phyloP scores from a whole-genome alignment of 164 flowering plant genomes.

The Kingdonia uniflora region DNA sequence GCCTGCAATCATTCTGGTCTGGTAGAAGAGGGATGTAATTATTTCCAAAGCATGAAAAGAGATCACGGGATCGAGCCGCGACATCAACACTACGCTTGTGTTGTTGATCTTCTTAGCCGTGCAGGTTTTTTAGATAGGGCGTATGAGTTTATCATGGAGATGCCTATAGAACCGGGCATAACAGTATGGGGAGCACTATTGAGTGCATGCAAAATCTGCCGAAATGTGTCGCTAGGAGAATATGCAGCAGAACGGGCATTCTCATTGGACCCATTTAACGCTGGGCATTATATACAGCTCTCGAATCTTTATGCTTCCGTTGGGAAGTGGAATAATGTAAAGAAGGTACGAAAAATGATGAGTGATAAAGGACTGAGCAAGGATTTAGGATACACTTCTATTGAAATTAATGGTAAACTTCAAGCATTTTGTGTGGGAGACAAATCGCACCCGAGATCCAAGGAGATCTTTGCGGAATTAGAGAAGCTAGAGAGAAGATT shows the following conservation, averaged over 20 bases:
- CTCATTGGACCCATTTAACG: constrained; percentile 22
- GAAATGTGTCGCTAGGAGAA: constrained; percentile 20
- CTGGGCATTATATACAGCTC: constrained; percentile 30
- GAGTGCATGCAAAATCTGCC: constrained; percentile 20
- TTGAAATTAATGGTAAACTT: constrained; percentile 23
- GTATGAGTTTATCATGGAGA: constrained; percentile 19
- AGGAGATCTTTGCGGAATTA: constrained; percentile 17
- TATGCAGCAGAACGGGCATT: constrained; percentile 21
- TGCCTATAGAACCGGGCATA: constrained; percentile 23
- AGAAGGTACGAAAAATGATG: constrained; percentile 20
- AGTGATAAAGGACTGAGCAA: constrained; percentile 22
- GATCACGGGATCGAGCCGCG: constrained; percentile 24
- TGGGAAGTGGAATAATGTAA: constrained; percentile 20
- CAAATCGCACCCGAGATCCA: constrained; percentile 25
- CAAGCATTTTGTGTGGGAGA: constrained; percentile 27
- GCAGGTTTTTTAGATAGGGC: constrained; percentile 25
- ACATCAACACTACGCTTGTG: constrained; percentile 29
- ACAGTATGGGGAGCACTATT: constrained; percentile 27
- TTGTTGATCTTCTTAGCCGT: constrained; percentile 26
- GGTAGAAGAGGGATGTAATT: constrained; percentile 23
- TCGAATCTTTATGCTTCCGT: constrained; percentile 29
- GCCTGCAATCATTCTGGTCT: constrained; percentile 28
- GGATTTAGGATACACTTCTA: constrained; percentile 23
- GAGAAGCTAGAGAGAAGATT: constrained; percentile 20
- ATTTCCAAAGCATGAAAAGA: constrained; percentile 22